Percentiles rank a stretch among this genome's conserved stretches.
Conservation (phyloP, 1,284 basidiomycete species). For the Abortiporus biennis region DNA sequence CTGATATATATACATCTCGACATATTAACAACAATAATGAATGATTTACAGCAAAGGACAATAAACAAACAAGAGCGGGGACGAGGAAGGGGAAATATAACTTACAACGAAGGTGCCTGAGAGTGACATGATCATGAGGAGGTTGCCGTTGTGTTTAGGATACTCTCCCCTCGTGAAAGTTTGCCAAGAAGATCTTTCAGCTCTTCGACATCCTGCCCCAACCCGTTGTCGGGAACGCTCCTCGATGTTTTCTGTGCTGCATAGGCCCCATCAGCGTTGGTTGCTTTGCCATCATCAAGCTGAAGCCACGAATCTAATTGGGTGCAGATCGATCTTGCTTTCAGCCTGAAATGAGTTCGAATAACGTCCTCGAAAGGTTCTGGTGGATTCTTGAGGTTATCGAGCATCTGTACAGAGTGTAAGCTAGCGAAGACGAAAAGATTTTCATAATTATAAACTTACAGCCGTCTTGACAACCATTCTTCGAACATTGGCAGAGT, state of each 20-base stretch:
- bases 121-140: no score
- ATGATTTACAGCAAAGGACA: no score
- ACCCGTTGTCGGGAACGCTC: slow-evolving; percentile 44
- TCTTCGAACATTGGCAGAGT: slow-evolving; percentile 80
- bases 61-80: no score
- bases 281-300: slow-evolving; percentile 62
- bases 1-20: no score
- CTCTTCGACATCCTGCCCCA: slow-evolving; percentile 65
- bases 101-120: no score
- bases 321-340: slow-evolving; percentile 58
- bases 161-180: slow-evolving; percentile 27
- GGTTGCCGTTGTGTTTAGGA: no score
- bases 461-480: slow-evolving; percentile 88
- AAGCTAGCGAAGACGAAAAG: neutral
- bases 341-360: slow-evolving; percentile 85
- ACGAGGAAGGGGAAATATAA: no score
- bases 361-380: slow-evolving; percentile 81
- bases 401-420: slow-evolving; percentile 60
- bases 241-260: slow-evolving; percentile 25
- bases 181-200: slow-evolving; percentile 51
- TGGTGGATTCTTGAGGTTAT: slow-evolving; percentile 74
- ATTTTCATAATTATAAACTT: slow-evolving; percentile 18
- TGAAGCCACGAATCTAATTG: slow-evolving; percentile 80
- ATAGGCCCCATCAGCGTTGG: slow-evolving; percentile 46
- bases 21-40: no score